Percentiles rank a stretch among this genome's conserved stretches.
Evolutionary conservation across 495 filamentous ascomycete genomes (phyloP).

Genomic region (Aspergillus funiculosus): DNA sequence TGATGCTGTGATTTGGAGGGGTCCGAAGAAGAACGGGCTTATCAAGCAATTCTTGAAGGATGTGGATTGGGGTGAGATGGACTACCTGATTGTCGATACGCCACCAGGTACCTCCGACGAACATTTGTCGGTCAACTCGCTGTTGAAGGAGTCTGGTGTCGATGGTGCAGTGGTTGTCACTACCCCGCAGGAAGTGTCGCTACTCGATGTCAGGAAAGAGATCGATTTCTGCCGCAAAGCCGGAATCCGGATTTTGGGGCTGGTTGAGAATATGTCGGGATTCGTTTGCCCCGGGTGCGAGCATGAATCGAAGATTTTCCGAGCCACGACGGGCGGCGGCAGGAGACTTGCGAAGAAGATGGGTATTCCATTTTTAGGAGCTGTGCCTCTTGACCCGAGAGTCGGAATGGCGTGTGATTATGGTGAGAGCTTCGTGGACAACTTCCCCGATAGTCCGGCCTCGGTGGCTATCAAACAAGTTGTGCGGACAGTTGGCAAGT

Average conservation of each 20-base stretch:
- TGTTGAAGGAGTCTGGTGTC: conserved; percentile 80
- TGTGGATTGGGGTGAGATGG: conserved; percentile 93
- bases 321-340: conserved; percentile 85
- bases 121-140: conserved; percentile 84
- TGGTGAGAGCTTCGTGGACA: conserved; percentile 94
- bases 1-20: conserved; percentile 93
- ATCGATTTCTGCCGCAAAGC: conserved; percentile 97
- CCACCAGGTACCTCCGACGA: conserved; percentile 94
- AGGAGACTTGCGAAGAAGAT: conserved; percentile 73
- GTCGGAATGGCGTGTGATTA: conserved; percentile 96
- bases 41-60: conserved; percentile 98
- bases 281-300: conserved; percentile 92
- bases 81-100: conserved; percentile 89
- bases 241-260: conserved; percentile 75
- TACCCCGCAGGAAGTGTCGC: conserved; percentile 88
- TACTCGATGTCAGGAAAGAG: conserved; percentile 92
- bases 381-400: conserved; percentile 87
- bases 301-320: conserved; percentile 78
- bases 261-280: conserved; percentile 97
- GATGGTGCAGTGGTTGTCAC: conserved; percentile 92
- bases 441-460: conserved; percentile 86
- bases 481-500: conserved; percentile 60
- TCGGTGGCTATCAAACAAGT: conserved; percentile 70
- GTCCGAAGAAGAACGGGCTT: conserved; percentile 95
- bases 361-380: conserved; percentile 78